phyloP scores from a whole-genome alignment of 495 filamentous ascomycete genomes.

The Penicillium arizonense region DNA sequence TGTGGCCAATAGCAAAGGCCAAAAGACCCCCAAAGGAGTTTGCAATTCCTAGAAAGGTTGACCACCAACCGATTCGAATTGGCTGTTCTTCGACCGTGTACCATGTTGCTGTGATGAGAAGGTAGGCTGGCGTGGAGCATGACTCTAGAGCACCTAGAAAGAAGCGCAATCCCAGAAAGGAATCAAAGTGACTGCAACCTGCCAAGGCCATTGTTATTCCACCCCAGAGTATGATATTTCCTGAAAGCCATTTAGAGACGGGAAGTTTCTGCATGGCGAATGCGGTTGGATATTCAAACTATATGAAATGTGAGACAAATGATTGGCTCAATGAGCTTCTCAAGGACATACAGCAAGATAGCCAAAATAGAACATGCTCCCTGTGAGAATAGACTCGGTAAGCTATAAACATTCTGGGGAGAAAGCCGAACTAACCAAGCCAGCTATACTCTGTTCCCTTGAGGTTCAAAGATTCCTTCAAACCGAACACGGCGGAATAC shows the following conservation, averaged over 20 bases:
- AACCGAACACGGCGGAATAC: conserved; percentile 48
- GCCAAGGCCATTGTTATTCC: conserved; percentile 6
- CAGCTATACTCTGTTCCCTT: conserved; percentile 48
- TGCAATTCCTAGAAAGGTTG: conserved; percentile 11
- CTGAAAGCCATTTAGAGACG: conserved; percentile 5
- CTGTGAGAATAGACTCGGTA: not conserved
- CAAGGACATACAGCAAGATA: conserved; percentile 29
- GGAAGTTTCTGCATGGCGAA: conserved; percentile 6
- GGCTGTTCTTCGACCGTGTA: conserved; percentile 31
- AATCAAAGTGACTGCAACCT: conserved; percentile 1
- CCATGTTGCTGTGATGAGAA: conserved; percentile 32
- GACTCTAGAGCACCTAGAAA: conserved; percentile 26
- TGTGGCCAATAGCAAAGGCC: conserved; percentile 12
- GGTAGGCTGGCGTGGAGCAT: conserved; percentile 26
- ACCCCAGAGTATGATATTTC: conserved; percentile 5
- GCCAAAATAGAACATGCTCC: conserved; percentile 52
- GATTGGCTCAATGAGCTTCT: no score
- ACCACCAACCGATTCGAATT: conserved; percentile 30
- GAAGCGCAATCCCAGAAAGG: conserved; percentile 8
- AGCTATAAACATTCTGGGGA: not conserved
- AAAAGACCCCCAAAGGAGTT: conserved; percentile 15
- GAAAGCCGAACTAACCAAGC: conserved; percentile 25
- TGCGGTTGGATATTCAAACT: conserved; percentile 10
- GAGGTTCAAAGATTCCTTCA: conserved; percentile 42
- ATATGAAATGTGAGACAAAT: not conserved